phyloP scores from a whole-genome alignment of 441 rosid genomes.

The Gossypium trilobum region DNA sequence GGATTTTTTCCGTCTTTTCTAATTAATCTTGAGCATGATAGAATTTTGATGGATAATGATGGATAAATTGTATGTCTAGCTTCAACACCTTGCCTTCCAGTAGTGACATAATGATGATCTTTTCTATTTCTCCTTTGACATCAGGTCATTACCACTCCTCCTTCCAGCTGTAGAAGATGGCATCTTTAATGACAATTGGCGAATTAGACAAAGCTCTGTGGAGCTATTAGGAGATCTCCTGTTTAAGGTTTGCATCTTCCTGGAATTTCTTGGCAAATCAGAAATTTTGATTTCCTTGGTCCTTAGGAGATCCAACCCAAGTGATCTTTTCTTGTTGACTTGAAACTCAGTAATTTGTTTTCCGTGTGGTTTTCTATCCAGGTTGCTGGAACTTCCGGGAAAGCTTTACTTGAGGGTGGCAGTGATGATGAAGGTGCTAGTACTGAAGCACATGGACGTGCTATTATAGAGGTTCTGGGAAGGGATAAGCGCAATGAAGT shows the following conservation, averaged over 20 bases:
- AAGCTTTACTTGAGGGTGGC: slow-evolving; percentile 98
- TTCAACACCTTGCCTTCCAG: neutral
- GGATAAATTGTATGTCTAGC: neutral
- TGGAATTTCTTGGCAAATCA: neutral
- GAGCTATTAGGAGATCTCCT: slow-evolving; percentile 93
- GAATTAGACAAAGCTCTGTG: slow-evolving; percentile 98
- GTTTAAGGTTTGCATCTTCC: slow-evolving; percentile 60
- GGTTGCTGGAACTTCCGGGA: slow-evolving; percentile 99
- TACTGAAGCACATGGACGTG: slow-evolving; percentile 99
- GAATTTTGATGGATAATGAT: neutral
- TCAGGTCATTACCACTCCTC: slow-evolving; percentile 91
- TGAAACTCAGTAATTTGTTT: slow-evolving; percentile 7
- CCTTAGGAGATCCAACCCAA: slow-evolving; percentile 5
- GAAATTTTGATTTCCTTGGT: slow-evolving; percentile 11
- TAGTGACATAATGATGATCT: neutral
- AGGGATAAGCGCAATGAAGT: slow-evolving; percentile 93
- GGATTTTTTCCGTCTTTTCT: neutral
- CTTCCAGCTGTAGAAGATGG: slow-evolving; percentile 99
- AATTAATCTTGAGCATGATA: neutral
- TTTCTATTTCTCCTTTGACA: slow-evolving; percentile 8
- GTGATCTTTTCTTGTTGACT: slow-evolving; percentile 4
- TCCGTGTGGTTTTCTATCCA: slow-evolving; percentile 19
- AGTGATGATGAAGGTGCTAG: slow-evolving; percentile 99
- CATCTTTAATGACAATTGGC: slow-evolving; percentile 95
- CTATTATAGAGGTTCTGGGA: slow-evolving; percentile 95